Conservation (phyloP, 352 stramenopile species). For the Globisporangium perplexum region DNA sequence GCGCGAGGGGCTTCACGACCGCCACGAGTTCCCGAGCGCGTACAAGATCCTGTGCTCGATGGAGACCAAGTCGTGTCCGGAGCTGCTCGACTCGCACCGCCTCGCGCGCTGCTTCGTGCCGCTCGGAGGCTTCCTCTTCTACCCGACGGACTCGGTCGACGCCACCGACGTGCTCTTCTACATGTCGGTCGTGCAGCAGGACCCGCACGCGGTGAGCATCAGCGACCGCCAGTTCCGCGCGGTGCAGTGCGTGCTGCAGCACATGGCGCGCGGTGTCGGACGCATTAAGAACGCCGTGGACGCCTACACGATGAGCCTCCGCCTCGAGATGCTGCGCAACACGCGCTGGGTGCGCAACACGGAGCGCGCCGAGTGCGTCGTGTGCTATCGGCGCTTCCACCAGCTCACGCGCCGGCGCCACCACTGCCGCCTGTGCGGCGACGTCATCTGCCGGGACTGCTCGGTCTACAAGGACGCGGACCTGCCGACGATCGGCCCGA, state of each 20-base stretch:
- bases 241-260: constrained; percentile 44
- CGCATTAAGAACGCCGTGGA: constrained; percentile 53
- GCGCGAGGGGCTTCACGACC: constrained; percentile 16
- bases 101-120: constrained; percentile 55
- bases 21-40: constrained; percentile 27
- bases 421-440: constrained; percentile 70
- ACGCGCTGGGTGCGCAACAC: constrained; percentile 57
- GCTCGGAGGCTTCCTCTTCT: constrained; percentile 64
- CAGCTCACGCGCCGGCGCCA: constrained; percentile 58
- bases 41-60: constrained; percentile 74
- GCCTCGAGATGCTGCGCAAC: constrained; percentile 44
- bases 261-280: constrained; percentile 49
- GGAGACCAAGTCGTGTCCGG: constrained; percentile 58
- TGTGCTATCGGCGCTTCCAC: constrained; percentile 66
- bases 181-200: constrained; percentile 35
- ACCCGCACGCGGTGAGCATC: constrained; percentile 16
- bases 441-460: constrained; percentile 73
- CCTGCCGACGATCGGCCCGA: constrained; percentile 56
- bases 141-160: constrained; percentile 49
- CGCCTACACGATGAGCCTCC: constrained; percentile 51
- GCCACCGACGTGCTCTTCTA: constrained; percentile 76
- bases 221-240: constrained; percentile 61
- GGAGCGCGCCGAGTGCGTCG: constrained; percentile 41
- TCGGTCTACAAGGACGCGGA: constrained; percentile 67
- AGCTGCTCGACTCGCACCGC: constrained; percentile 53